These are phyloP conservation scores for Amphicarpaea edgeworthii DNA, from an alignment of 306 rosid species.

Conservation along the genomic window DNA sequence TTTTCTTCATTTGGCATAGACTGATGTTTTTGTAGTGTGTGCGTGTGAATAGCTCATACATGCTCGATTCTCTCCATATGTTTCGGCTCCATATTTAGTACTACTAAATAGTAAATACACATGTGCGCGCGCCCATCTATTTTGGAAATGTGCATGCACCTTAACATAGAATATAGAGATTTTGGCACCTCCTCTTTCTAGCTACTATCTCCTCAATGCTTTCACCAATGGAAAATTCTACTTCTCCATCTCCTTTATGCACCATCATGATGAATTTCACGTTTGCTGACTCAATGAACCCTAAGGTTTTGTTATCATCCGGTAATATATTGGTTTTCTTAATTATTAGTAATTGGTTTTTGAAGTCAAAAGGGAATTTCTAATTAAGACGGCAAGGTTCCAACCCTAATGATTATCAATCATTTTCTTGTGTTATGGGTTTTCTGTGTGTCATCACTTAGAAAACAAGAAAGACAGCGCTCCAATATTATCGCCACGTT, in stretches of 20 bases:
- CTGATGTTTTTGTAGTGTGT: slow-evolving; percentile 2
- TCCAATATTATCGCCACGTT: slow-evolving; percentile 33
- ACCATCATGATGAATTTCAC: slow-evolving; percentile 1
- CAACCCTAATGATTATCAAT: slow-evolving; percentile 11
- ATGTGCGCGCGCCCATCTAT: neutral
- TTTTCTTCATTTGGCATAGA: neutral
- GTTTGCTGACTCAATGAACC: neutral
- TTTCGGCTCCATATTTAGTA: slow-evolving; percentile 6
- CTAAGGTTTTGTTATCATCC: neutral
- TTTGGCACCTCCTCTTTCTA: neutral
- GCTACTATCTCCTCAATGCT: neutral
- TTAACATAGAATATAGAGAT: slow-evolving; percentile 1
- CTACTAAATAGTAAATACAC: neutral
- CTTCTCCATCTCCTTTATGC: neutral
- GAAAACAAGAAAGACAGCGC: slow-evolving; percentile 39
- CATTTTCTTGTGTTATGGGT: neutral
- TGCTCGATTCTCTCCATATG: neutral
- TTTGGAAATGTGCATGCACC: slow-evolving; percentile 4
- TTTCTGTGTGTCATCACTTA: slow-evolving; percentile 30
- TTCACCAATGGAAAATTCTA: neutral
- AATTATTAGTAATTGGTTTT: neutral
- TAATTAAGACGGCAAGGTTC: slow-evolving; percentile 32
- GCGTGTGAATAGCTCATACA: neutral
- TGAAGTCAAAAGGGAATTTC: neutral
- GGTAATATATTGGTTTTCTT: neutral